Base-by-base conservation (phyloP, 805 yeast genomes). In the Sugiyamaella qingdaonensis region DNA sequence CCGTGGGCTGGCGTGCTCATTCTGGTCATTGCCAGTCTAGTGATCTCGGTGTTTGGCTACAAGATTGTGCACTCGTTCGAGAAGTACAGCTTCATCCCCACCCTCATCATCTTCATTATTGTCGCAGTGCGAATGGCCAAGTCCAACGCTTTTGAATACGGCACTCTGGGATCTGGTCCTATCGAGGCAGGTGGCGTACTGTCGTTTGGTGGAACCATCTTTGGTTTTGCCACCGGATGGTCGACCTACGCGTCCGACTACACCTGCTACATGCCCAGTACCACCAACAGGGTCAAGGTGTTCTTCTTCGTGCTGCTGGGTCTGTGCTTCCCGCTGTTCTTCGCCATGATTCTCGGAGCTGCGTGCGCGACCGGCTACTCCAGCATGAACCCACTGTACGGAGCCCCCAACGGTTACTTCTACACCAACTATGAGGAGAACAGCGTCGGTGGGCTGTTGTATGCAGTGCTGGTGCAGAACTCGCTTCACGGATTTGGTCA, bases 221-320 rank as follows among this genome's bases (percentile, higher is more conserved):
- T 80, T 63, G 97, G 97, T 58, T 90, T 85, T 65, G 95, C 96
- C 48, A 80, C 96, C 51, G 97, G 97, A 58, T 90, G 97, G 97
- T 81, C 95, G 53, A 84, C 96, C 16, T 88, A 84, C 62, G 94
- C 97, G 27, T 82, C 95, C 49, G 97, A 90, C 73, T 91, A 90
- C 73, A 88, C 96, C 48, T 89, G 85, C 43, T 91, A 88, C 74
- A 88, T 86, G 79, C 88, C 86, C 60, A 74, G 78, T 62, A 77
- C 79, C 64, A 81, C 84, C 58, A 79, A 78, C 69, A 73, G 80
- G 43, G 58, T 60, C 65, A 83, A 75, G 65, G 75, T 88, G 52
- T 89, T 88, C 73, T 67, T 78, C 52, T 78, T 82, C 58, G 81
- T 90, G 53, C 68, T 80, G 55, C 58, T 70, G 43, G 95, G 95